phyloP scores from a whole-genome alignment of 495 filamentous ascomycete genomes.

The Neohortaea acidophila region DNA sequence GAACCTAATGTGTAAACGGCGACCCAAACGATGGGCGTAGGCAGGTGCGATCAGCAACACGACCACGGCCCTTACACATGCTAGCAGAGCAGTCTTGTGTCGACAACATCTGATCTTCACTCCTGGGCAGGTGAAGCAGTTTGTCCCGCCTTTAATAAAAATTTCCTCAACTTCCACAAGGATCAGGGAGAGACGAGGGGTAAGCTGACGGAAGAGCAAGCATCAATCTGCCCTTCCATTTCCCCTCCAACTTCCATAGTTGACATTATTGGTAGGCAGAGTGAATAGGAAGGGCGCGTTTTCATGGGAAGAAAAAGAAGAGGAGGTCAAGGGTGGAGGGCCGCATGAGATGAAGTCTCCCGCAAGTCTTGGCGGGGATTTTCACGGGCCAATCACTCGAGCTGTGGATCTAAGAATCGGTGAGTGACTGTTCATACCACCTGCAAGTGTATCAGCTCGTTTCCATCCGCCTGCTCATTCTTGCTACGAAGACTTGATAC shows the following conservation, averaged over 20 bases:
- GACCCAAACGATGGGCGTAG: too few relatives aligned
- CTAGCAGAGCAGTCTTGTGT: too few relatives aligned
- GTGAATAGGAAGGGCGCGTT: slow-evolving; percentile 66
- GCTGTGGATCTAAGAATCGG: not conserved
- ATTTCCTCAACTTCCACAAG: slow-evolving; percentile 21
- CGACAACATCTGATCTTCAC: too few relatives aligned
- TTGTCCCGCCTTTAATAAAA: slow-evolving; percentile 17
- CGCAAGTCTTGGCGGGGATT: not conserved
- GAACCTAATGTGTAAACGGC: too few relatives aligned
- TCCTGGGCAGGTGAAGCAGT: too few relatives aligned
- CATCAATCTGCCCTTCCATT: slow-evolving; percentile 53
- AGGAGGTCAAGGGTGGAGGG: not conserved
- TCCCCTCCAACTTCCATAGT: slow-evolving; percentile 57
- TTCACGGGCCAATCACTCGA: not conserved
- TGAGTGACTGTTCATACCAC: not conserved
- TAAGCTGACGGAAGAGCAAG: slow-evolving; percentile 22
- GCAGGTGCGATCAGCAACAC: too few relatives aligned
- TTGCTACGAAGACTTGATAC: too few relatives aligned
- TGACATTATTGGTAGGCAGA: slow-evolving; percentile 44
- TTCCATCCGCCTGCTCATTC: too few relatives aligned
- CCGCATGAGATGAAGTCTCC: not conserved
- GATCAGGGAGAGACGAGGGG: slow-evolving; percentile 16
- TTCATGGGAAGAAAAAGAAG: slow-evolving; percentile 38
- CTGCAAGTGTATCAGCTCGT: too few relatives aligned
- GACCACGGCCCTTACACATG: too few relatives aligned